phyloP scores from a whole-genome alignment of 345 rosid species.

The sweet orange (Citrus sinensis) region DVS_A1.0 CM039164.1:2226501-2227000 shows the following conservation, averaged over 20 bases:
- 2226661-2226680: background rate
- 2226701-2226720: background rate
- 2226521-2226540: conserved; percentile 52
- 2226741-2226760: background rate
- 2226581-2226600: conserved; percentile 85
- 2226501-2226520: conserved; percentile 44
- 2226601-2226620: conserved; percentile 85
- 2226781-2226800: background rate
- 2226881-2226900: too few relatives aligned
- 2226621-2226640: conserved; percentile 92
- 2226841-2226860: background rate
- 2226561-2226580: conserved; percentile 64
- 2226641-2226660: background rate
- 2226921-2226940: background rate
- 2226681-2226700: background rate
- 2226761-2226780: background rate
- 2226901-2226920: too few relatives aligned
- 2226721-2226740: background rate
- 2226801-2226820: background rate
- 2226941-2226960: background rate
- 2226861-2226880: background rate
- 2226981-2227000: background rate
- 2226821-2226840: background rate
- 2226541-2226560: conserved; percentile 34
- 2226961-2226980: background rate